Conservation (phyloP, 1,284 basidiomycete genomes). For the Phellinidium pouzarii region DNA sequence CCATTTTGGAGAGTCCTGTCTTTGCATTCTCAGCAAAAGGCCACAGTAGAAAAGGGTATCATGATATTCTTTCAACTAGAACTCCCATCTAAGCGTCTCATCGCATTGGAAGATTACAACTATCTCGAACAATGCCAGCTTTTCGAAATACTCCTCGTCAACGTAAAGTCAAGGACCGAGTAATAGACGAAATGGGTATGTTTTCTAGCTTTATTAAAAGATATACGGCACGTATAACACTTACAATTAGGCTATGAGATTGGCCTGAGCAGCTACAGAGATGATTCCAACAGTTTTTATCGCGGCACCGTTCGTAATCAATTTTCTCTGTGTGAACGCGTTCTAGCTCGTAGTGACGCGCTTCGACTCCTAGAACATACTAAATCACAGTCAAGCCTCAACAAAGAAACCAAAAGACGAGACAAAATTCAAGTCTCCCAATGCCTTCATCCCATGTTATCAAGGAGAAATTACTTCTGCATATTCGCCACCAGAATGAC, state of each 20-base stretch:
- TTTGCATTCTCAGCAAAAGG: no score
- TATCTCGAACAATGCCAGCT: neutral
- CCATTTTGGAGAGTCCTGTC: no score
- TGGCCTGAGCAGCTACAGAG: neutral
- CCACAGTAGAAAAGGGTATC: neutral
- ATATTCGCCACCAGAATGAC: neutral
- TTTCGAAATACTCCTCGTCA: neutral
- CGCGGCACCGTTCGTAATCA: neutral
- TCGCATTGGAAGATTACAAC: neutral
- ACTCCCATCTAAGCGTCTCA: neutral
- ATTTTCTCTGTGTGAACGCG: neutral
- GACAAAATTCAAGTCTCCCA: neutral
- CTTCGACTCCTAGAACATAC: neutral
- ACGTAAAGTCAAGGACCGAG: neutral
- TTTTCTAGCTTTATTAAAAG: neutral
- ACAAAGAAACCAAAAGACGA: neutral
- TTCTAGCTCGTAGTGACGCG: neutral
- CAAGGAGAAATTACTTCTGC: neutral
- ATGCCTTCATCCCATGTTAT: neutral
- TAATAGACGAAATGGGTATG: neutral
- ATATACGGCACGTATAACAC: neutral
- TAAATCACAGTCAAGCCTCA: neutral
- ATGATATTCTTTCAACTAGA: neutral
- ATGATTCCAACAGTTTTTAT: neutral
- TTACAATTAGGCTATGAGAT: neutral